Percentiles rank a stretch among this genome's conserved stretches.
phyloP scores from a whole-genome alignment of 2,329 filamentous ascomycete genomes.

The Cladophialophora bantiana region DNA sequence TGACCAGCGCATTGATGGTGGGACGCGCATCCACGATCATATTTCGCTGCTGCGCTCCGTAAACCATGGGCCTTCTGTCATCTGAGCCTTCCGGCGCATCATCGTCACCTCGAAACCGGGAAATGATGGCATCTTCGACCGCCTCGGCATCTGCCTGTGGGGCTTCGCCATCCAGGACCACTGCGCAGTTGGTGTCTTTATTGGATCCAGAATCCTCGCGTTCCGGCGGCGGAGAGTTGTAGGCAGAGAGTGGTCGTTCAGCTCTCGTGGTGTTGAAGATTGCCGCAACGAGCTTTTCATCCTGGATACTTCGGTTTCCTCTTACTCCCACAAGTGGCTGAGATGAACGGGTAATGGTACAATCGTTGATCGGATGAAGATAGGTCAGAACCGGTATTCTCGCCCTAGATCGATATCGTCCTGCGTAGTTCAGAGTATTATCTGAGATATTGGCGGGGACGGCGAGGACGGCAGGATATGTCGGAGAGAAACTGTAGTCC shows the following conservation, averaged over 20 bases:
- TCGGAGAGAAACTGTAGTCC: constrained; percentile 90
- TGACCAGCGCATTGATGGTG: constrained; percentile 90
- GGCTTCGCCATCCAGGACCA: constrained; percentile 58
- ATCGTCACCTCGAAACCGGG: constrained; percentile 62
- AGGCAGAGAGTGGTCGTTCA: constrained; percentile 51
- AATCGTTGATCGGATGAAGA: constrained; percentile 95
- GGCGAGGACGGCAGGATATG: constrained; percentile 83
- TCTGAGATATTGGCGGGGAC: constrained; percentile 94
- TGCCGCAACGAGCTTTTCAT: constrained; percentile 89
- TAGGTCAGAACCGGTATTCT: constrained; percentile 91
- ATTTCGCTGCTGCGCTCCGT: constrained; percentile 91
- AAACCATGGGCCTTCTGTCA: constrained; percentile 69
- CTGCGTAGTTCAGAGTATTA: constrained; percentile 92
- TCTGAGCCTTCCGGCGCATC: constrained; percentile 51
- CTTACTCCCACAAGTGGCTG: constrained; percentile 88
- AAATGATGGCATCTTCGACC: constrained; percentile 72
- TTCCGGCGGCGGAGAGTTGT: constrained; percentile 49
- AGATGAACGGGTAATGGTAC: constrained; percentile 92
- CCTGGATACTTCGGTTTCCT: constrained; percentile 89
- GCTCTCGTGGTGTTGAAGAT: constrained; percentile 81
- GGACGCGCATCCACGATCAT: constrained; percentile 95
- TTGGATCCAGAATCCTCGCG: constrained; percentile 49
- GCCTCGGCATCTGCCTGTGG: constrained; percentile 69
- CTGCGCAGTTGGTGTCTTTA: constrained; percentile 53
- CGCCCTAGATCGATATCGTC: constrained; percentile 83